Evolutionary conservation across 805 yeast genomes (phyloP).

Genomic region (Saturnispora galanensis): DNA sequence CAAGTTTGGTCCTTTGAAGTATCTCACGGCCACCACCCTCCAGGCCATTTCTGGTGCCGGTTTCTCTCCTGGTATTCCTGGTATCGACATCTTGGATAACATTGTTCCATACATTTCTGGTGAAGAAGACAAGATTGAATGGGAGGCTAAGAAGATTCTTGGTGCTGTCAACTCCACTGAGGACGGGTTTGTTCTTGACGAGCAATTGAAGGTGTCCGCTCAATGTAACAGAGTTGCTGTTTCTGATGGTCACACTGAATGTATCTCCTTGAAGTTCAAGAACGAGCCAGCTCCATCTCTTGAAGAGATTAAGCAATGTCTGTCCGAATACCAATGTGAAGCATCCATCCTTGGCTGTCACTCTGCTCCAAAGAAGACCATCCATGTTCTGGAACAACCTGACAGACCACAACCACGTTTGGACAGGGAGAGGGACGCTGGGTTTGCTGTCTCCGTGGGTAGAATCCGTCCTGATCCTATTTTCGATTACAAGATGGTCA

Average conservation of each 20-base stretch:
- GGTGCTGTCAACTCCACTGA: constrained; percentile 51
- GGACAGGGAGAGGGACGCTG: constrained; percentile 90
- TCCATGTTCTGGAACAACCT: constrained; percentile 81
- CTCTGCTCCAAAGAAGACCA: constrained; percentile 89
- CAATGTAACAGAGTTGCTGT: constrained; percentile 97
- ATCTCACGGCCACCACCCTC: constrained; percentile 79
- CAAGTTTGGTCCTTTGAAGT: constrained; percentile 80
- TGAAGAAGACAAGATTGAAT: constrained; percentile 96
- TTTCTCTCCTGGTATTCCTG: constrained; percentile 93
- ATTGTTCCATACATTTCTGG: constrained; percentile 91
- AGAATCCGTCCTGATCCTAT: constrained; percentile 90
- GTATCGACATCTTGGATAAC: constrained; percentile 90
- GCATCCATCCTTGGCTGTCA: constrained; percentile 71
- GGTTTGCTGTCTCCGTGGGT: constrained; percentile 92
- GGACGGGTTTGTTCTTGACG: constrained; percentile 47
- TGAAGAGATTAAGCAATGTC: constrained; percentile 62
- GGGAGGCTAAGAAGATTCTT: constrained; percentile 94
- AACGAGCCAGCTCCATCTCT: constrained; percentile 77
- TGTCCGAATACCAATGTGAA: constrained; percentile 72
- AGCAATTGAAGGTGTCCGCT: constrained; percentile 80
- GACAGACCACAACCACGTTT: constrained; percentile 98
- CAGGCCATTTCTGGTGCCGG: constrained; percentile 99
- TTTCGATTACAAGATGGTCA: constrained; percentile 91
- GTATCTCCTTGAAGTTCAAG: constrained; percentile 78
- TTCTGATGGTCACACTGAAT: constrained; percentile 95